A percentile compares a stretch with the other conserved stretches of the same genome.
Evolutionary conservation across 768 basidiomycete species (phyloP).

Genomic region (Termitomyces sp.): DNA sequence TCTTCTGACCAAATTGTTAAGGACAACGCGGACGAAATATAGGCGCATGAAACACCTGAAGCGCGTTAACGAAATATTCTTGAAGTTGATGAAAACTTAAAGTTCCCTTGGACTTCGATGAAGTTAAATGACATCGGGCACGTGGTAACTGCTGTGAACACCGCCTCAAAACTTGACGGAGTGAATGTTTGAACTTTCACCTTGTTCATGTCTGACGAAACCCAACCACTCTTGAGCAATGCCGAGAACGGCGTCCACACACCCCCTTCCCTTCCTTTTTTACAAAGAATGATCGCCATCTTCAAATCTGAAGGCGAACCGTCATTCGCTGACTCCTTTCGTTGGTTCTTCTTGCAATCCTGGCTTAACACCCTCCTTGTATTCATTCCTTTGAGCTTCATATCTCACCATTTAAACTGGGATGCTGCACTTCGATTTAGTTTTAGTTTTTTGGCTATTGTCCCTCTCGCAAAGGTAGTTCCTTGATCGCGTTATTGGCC

Average conservation of each 20-base stretch:
- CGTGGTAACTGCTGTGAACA: no score
- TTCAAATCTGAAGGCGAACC: constrained; percentile 65
- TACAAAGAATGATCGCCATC: constrained; percentile 21
- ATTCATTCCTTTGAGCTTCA: constrained; percentile 70
- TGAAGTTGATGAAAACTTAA: no score
- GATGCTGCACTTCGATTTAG: constrained; percentile 72
- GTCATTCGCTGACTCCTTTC: constrained; percentile 52
- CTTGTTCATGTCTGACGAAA: constrained; percentile 26
- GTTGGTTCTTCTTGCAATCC: constrained; percentile 57
- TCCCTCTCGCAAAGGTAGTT: constrained; percentile 80
- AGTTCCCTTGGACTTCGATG: no score
- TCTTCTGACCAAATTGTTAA: constrained; percentile 28
- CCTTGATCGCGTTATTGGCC: constrained; percentile 2
- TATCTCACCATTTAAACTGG: constrained; percentile 66
- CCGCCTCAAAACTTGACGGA: no score
- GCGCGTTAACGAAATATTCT: no score
- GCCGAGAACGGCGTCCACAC: background rate
- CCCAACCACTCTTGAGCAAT: constrained; percentile 1
- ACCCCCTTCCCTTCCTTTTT: constrained; percentile 17
- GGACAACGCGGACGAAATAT: constrained; percentile 53
- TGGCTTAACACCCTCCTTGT: constrained; percentile 78
- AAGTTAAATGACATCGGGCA: no score
- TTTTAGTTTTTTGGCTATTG: constrained; percentile 79
- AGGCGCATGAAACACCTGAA: no score
- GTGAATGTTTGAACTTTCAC: constrained; percentile 1